Conservation (phyloP, 192 early-diverging fungal genomes). For the Coemansia sp. region DNA sequence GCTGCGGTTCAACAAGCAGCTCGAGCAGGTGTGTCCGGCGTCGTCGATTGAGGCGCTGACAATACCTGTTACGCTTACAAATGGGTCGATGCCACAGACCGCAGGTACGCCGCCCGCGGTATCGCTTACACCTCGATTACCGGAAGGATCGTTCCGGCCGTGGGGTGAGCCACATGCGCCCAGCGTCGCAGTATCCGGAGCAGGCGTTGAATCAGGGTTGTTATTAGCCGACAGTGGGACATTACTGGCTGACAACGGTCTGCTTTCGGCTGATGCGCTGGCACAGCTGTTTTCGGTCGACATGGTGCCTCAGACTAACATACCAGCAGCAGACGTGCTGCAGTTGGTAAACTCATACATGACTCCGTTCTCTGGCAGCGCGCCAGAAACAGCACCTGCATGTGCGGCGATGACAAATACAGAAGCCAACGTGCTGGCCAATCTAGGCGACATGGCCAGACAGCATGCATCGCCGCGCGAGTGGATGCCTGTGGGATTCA, state of each 20-base stretch:
- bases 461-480: constrained; percentile 9
- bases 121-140: neutral
- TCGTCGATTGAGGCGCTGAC: constrained; percentile 24
- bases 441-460: constrained; percentile 32
- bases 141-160: neutral
- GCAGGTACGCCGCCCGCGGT: neutral
- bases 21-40: constrained; percentile 18
- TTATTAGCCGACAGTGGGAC: neutral
- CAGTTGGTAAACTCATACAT: constrained; percentile 43
- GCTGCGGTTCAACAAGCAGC: constrained; percentile 48
- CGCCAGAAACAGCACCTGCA: constrained; percentile 15
- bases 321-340: constrained; percentile 28
- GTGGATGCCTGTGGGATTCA: constrained; percentile 34
- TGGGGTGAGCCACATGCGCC: neutral
- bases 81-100: neutral
- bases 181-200: neutral
- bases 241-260: neutral
- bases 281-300: constrained; percentile 44
- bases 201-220: neutral
- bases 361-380: constrained; percentile 24
- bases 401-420: constrained; percentile 28
- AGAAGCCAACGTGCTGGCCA: constrained; percentile 45
- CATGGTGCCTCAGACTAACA: constrained; percentile 37
- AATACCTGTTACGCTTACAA: constrained; percentile 12
- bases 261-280: constrained; percentile 37